A percentile compares a stretch with the other conserved stretches of the same genome.
These are phyloP conservation scores for Parachaetomium inaequale DNA, from an alignment of 495 filamentous ascomycete species.

Conservation along the genomic window DNA sequence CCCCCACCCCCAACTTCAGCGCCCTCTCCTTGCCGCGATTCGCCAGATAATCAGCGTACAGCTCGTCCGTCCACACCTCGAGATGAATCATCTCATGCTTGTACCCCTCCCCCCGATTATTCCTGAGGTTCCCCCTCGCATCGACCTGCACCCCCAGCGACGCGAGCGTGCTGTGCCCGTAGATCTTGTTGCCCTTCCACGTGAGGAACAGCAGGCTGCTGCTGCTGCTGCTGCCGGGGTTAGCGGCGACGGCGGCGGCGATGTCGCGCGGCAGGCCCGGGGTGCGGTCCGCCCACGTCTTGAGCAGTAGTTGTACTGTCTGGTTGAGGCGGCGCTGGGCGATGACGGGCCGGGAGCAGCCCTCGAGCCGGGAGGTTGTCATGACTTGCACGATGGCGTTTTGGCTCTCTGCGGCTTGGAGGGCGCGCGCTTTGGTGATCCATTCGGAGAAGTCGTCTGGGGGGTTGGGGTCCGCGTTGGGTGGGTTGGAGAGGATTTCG, in stretches of 20 bases:
- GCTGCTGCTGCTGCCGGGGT: conserved; percentile 17
- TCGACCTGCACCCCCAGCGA: conserved; percentile 57
- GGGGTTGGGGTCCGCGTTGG: neutral
- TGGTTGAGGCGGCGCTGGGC: conserved; percentile 21
- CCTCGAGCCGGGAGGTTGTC: conserved; percentile 18
- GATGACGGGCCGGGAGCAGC: conserved; percentile 10
- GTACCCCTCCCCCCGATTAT: conserved; percentile 34
- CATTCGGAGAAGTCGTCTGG: conserved; percentile 64
- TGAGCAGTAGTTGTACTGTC: conserved; percentile 19
- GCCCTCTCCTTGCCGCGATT: conserved; percentile 38
- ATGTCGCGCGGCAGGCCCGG: conserved; percentile 4
- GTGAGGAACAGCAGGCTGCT: conserved; percentile 81
- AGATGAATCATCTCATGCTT: conserved; percentile 54
- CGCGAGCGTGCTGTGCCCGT: conserved; percentile 66
- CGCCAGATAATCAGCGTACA: conserved; percentile 48
- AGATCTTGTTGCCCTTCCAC: conserved; percentile 71
- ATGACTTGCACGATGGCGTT: conserved; percentile 17
- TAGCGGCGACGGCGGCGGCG: conserved; percentile 14
- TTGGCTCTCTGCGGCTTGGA: neutral
- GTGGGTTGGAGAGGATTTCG: conserved; percentile 1
- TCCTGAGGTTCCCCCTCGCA: conserved; percentile 32
- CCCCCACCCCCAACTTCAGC: conserved; percentile 26
- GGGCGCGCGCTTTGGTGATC: conserved; percentile 21
- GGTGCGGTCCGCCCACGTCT: conserved; percentile 17
- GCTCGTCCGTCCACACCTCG: conserved; percentile 67